Evolutionary conservation across 2,329 filamentous ascomycete genomes (phyloP).

Genomic region (Aspergillus sergii): DNA sequence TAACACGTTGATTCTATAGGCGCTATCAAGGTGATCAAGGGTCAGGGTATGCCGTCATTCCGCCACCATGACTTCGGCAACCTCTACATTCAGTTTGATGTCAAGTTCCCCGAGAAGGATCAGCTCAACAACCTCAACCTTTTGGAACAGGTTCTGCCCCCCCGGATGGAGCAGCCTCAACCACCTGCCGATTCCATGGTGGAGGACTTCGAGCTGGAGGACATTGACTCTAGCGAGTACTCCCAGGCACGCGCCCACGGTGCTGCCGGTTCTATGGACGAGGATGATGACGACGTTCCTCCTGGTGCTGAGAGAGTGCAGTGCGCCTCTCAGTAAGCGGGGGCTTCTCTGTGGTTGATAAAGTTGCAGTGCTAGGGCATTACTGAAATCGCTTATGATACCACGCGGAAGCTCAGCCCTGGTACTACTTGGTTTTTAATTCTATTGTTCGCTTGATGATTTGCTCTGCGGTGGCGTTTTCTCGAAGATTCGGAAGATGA

Average conservation of each 20-base stretch:
- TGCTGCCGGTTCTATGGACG: conserved; percentile 66
- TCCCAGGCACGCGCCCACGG: conserved; percentile 68
- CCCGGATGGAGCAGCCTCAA: conserved; percentile 64
- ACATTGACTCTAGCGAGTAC: conserved; percentile 71
- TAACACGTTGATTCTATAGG: conserved; percentile 54
- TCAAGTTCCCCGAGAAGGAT: conserved; percentile 89
- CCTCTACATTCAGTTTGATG: conserved; percentile 94
- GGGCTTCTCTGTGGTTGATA: conserved; percentile 15
- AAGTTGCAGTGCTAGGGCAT: conserved; percentile 26
- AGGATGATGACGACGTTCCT: conserved; percentile 66
- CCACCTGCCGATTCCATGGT: conserved; percentile 87
- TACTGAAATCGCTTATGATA: conserved; percentile 42
- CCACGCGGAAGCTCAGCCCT: conserved; percentile 30
- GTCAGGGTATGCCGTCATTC: conserved; percentile 96
- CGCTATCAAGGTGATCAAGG: conserved; percentile 88
- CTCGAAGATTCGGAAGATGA: conserved; percentile 36
- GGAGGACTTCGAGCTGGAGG: conserved; percentile 84
- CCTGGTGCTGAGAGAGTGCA: conserved; percentile 54
- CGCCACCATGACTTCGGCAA: conserved; percentile 95
- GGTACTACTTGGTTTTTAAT: conserved; percentile 27
- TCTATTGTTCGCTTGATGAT: conserved; percentile 25
- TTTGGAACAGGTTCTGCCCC: conserved; percentile 82
- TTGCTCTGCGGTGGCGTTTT: conserved; percentile 41
- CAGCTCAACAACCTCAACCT: conserved; percentile 70
- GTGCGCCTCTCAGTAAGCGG: conserved; percentile 53